Evolutionary conservation across 305 asterid genomes (phyloP).

Genomic region (Stenogyne calaminthoides): DNA sequence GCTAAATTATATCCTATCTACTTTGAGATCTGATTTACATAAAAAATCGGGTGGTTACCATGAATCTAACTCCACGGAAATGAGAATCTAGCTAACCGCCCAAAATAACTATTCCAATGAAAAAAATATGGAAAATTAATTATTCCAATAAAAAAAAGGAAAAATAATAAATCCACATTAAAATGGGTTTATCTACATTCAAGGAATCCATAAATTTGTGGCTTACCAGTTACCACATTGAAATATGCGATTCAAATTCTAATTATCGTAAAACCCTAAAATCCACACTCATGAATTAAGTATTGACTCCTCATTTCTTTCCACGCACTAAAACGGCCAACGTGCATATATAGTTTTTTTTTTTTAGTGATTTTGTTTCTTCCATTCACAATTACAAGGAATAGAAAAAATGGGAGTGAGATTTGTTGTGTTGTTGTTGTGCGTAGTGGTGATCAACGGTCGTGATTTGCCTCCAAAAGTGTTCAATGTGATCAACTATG

Average conservation of each 20-base stretch:
- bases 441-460: not conserved
- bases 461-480: conserved; percentile 25
- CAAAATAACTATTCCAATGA: not conserved
- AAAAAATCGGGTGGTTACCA: not conserved
- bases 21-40: not conserved
- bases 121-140: not conserved
- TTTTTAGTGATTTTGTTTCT: not conserved
- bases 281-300: conserved; percentile 21
- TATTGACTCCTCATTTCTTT: conserved; percentile 16
- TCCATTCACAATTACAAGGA: not conserved
- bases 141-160: not conserved
- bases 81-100: not conserved
- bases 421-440: conserved; percentile 9
- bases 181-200: not conserved
- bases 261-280: conserved; percentile 12
- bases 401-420: conserved; percentile 38
- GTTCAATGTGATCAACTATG: conserved; percentile 58
- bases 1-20: no score
- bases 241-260: not conserved
- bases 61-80: not conserved
- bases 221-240: not conserved
- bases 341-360: not conserved
- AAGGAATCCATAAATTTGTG: conserved; percentile 1
- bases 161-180: not conserved
- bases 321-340: not conserved